phyloP scores from a whole-genome alignment of 768 basidiomycete species.

The Xanthoconium purpureum region DNA sequence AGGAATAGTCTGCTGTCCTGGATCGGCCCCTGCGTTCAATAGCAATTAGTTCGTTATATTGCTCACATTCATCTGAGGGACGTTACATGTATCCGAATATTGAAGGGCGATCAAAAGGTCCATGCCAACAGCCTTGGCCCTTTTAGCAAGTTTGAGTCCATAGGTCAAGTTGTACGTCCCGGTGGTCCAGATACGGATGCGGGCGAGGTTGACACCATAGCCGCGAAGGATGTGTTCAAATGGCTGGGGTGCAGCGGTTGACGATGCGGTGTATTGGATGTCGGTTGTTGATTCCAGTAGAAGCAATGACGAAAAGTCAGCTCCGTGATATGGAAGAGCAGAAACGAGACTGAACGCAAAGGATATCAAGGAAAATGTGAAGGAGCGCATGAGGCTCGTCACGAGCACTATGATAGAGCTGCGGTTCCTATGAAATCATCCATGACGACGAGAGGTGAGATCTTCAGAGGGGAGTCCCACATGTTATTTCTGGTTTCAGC shows the following conservation, averaged over 20 bases:
- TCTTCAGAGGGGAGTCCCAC: not conserved
- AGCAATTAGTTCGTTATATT: not conserved
- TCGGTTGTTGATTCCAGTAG: conserved; percentile 8
- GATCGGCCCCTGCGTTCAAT: conserved; percentile 5
- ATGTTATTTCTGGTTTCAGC: not conserved
- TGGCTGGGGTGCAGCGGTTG: not conserved
- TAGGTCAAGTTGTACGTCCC: conserved; percentile 12
- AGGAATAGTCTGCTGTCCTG: conserved; percentile 9
- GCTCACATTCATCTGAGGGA: not conserved
- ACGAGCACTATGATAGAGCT: not conserved
- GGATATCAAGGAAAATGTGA: not conserved
- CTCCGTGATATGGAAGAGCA: conserved; percentile 5
- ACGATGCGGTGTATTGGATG: not conserved
- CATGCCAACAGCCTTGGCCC: conserved; percentile 13
- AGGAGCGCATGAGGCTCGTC: not conserved
- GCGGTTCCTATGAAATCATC: not conserved
- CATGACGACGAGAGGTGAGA: not conserved
- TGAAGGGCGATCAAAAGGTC: conserved; percentile 9
- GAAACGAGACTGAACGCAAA: conserved; percentile 8
- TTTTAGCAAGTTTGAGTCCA: conserved; percentile 8
- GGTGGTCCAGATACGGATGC: conserved; percentile 12
- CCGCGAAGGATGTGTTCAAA: conserved; percentile 8
- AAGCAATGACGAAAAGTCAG: conserved; percentile 18
- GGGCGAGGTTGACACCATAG: conserved; percentile 14
- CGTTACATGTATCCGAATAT: conserved; percentile 12